phyloP scores from a whole-genome alignment of 2,329 filamentous ascomycete species.

The Exutisphaerella laricina region DNA sequence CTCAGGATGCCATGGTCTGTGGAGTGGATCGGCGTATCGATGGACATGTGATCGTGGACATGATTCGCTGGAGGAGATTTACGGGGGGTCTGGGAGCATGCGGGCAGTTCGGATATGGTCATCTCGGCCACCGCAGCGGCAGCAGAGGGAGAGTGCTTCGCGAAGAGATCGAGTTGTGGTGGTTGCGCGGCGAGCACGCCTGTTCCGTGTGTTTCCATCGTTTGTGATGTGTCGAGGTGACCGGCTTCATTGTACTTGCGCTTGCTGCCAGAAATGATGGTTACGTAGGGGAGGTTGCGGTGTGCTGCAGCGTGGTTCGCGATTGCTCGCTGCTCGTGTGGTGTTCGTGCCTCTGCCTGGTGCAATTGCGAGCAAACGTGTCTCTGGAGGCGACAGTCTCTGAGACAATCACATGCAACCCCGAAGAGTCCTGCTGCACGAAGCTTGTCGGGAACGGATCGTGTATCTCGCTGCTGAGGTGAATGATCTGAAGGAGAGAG shows the following conservation, averaged over 20 bases:
- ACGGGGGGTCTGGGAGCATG: neutral
- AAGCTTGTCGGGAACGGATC: neutral
- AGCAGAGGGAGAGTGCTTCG: conserved; percentile 4
- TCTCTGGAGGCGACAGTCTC: neutral
- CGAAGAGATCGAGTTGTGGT: conserved; percentile 3
- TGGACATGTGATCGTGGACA: neutral
- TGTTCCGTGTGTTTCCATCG: conserved; percentile 15
- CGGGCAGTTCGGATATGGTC: neutral
- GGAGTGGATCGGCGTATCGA: conserved; percentile 13
- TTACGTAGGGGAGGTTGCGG: neutral
- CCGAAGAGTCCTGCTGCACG: neutral
- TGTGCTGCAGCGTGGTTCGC: neutral
- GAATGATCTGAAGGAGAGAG: neutral
- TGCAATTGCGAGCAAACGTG: neutral
- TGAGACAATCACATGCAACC: neutral
- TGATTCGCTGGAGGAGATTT: neutral
- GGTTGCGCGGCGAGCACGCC: neutral
- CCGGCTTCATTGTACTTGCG: conserved; percentile 14
- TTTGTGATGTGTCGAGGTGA: conserved; percentile 9
- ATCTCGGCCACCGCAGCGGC: conserved; percentile 1
- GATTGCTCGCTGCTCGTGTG: neutral
- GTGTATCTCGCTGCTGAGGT: too few species aligned
- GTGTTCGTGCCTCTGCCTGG: neutral
- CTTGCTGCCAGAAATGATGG: neutral
- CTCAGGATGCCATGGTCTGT: conserved; percentile 20